These are phyloP conservation scores for Herpetomonas muscarum DNA, from an alignment of 208 protist genomes.

Conservation along the genomic window DNA sequence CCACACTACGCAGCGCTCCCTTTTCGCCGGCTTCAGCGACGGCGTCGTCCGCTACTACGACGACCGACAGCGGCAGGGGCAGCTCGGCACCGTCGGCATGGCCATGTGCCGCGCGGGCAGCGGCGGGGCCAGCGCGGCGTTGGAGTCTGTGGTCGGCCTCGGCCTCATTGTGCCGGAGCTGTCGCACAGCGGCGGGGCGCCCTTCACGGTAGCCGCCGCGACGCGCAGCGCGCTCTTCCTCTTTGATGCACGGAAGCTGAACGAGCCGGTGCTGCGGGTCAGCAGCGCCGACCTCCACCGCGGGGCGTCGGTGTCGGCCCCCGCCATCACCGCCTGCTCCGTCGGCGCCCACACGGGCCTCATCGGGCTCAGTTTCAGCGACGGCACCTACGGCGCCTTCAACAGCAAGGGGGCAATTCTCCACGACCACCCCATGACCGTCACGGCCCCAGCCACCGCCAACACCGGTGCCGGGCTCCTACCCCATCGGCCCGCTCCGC, in stretches of 20 bases:
- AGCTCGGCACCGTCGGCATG: slow-evolving; percentile 64
- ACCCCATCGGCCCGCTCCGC: slow-evolving; percentile 9
- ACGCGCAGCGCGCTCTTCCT: slow-evolving; percentile 47
- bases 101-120: slow-evolving; percentile 26
- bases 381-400: slow-evolving; percentile 72
- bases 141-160: slow-evolving; percentile 34
- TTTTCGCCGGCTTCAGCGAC: slow-evolving; percentile 79
- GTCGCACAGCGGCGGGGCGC: slow-evolving; percentile 1
- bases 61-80: slow-evolving; percentile 71
- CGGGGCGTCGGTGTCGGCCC: slow-evolving; percentile 6
- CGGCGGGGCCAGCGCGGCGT: not conserved
- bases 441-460: slow-evolving; percentile 21
- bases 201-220: slow-evolving; percentile 55
- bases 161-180: slow-evolving; percentile 23
- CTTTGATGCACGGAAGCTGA: slow-evolving; percentile 75
- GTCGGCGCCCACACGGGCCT: slow-evolving; percentile 75
- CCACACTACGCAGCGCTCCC: slow-evolving; percentile 63
- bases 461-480: slow-evolving; percentile 13
- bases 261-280: slow-evolving; percentile 34
- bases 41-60: slow-evolving; percentile 86
- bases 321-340: slow-evolving; percentile 50
- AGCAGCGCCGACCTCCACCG: slow-evolving; percentile 30
- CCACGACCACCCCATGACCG: slow-evolving; percentile 38
- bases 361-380: slow-evolving; percentile 59
- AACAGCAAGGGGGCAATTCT: slow-evolving; percentile 61